A percentile compares a stretch with the other conserved stretches of the same genome.
Conservation (phyloP, 2,329 filamentous ascomycete species). For the Karstenula rhodostoma region DNA sequence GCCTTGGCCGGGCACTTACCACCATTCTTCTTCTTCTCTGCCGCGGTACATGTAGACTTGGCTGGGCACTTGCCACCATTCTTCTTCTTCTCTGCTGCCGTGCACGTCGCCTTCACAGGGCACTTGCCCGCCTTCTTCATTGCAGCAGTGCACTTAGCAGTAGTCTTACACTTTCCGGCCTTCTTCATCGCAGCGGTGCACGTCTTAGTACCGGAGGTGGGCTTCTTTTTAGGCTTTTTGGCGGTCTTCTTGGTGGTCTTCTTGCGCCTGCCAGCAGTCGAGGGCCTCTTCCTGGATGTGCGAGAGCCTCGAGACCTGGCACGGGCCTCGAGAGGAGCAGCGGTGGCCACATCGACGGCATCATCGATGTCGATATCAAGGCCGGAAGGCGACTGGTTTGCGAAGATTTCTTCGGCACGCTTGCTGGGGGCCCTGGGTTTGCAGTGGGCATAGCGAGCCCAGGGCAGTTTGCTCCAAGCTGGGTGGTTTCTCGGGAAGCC, state of each 20-base stretch:
- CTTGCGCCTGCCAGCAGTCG: background rate
- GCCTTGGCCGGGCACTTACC: constrained; percentile 3
- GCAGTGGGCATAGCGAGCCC: constrained; percentile 3
- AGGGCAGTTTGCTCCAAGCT: constrained; percentile 5
- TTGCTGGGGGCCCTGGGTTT: background rate
- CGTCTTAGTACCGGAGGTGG: constrained; percentile 3
- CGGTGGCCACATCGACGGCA: background rate
- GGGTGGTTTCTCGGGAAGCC: constrained; percentile 2
- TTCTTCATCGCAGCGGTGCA: constrained; percentile 6
- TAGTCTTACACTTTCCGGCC: constrained; percentile 1
- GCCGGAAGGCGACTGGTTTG: background rate
- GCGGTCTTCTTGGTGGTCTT: background rate
- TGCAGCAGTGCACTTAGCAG: background rate
- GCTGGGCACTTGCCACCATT: background rate
- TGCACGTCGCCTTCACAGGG: background rate
- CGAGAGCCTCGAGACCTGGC: background rate
- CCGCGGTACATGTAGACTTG: background rate
- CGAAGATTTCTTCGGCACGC: constrained; percentile 7
- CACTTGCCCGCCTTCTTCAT: constrained; percentile 1
- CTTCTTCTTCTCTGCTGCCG: background rate
- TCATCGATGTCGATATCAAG: background rate
- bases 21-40: constrained; percentile 8
- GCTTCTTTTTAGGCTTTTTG: constrained; percentile 7
- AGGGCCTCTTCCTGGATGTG: constrained; percentile 1
- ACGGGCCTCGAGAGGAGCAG: background rate